Base-by-base conservation (phyloP, 768 basidiomycete genomes). In the Xerocomellus dryophilus region DNA sequence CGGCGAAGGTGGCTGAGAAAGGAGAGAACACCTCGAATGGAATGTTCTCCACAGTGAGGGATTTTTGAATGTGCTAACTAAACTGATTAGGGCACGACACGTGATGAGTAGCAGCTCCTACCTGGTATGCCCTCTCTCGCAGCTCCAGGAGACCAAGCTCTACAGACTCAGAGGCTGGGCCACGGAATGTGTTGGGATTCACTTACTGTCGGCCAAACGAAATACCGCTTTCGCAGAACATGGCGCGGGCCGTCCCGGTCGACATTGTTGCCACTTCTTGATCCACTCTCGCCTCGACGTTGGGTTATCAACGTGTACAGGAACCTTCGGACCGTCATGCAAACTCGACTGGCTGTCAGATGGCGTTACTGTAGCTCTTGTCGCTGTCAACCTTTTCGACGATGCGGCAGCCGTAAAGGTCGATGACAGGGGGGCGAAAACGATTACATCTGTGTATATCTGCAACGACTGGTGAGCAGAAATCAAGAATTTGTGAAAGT, bases 201-300 rank as follows among this genome's bases (percentile, higher is more conserved):
- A 73, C 85, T 63, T 59, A 91, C 90, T 81, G 64, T 93, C 92
- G 17, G 92, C 92, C 27, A 93, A 77, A 46, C 89, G 77, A 66
- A 90, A 94, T 9, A 85, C 82, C 3, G 91, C 87, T 68, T 93
- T 93, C 14, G 91, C 89, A 27, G 88, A 91, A 62, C 89, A 90
- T 0, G 84, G 84, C n/a, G 78, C 74, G 2, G 88, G 87, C 43
- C 80, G 76, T 11, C 78, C 79, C 4, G 83, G 82, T 62, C 88
- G 79, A 47, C 74, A 73, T 42, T 70, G 69, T 64, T 78, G 75
- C 90, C 90, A 93, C 43, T 79, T 78, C 56, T 71, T 75, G 43
- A 93, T 84, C 91, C 91, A 94, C 49, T 88, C 84, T 57, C 74
- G 76, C 32, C 82, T 71, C 15, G 78, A 73, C 3, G 66, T 67